Conservation (phyloP, 192 early-diverging fungal species). For the Thamnidium elegans region DNA sequence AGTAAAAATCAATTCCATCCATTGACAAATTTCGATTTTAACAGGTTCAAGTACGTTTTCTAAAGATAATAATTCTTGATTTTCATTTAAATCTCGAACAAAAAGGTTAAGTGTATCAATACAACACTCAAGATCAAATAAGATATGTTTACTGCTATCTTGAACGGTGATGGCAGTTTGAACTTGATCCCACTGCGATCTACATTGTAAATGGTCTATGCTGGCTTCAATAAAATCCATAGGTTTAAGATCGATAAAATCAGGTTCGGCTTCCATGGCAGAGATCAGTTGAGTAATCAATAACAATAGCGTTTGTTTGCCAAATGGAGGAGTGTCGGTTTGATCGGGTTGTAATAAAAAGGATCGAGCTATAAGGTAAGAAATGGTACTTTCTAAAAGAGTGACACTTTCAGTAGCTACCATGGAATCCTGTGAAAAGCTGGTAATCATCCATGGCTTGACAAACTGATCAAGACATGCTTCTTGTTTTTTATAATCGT, state of each 20-base stretch:
- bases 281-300: slow-evolving; percentile 22
- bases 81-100: slow-evolving; percentile 15
- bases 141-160: background rate
- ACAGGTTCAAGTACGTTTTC: background rate
- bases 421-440: slow-evolving; percentile 31
- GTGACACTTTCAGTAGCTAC: slow-evolving; percentile 29
- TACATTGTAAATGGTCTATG: background rate
- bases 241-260: slow-evolving; percentile 34
- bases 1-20: slow-evolving; percentile 24
- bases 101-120: slow-evolving; percentile 24
- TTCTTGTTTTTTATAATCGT: slow-evolving; percentile 11
- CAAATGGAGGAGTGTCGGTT: background rate
- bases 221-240: slow-evolving; percentile 15
- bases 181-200: slow-evolving; percentile 2
- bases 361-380: slow-evolving; percentile 17
- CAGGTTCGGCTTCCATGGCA: slow-evolving; percentile 26
- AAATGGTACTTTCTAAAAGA: slow-evolving; percentile 9
- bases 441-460: slow-evolving; percentile 22
- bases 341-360: slow-evolving; percentile 2
- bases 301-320: background rate
- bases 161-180: background rate
- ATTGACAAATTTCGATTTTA: background rate
- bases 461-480: slow-evolving; percentile 17
- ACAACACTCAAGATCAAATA: slow-evolving; percentile 34
- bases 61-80: background rate